Conservation (phyloP, 164 flowering plant genomes). For the Tinospora cordifolia region DNA sequence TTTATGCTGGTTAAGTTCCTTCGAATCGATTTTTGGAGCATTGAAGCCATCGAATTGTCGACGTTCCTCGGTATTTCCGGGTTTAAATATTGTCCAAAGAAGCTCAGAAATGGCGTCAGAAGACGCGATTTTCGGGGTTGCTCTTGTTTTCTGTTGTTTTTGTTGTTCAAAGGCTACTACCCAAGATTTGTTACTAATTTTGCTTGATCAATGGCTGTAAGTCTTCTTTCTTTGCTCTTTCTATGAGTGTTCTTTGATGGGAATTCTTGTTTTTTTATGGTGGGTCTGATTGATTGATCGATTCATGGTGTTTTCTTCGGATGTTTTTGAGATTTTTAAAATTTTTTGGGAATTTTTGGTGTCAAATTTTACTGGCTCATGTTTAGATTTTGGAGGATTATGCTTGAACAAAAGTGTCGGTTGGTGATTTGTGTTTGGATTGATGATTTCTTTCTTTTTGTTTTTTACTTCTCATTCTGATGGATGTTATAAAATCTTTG, state of each 20-base stretch:
- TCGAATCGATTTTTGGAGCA: conserved; percentile 1
- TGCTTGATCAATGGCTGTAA: conserved; percentile 24
- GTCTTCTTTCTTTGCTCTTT: conserved; percentile 7
- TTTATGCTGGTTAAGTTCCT: background rate
- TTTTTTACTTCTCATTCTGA: too few species aligned
- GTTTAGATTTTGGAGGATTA: too few species aligned
- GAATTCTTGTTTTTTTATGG: background rate
- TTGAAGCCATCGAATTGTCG: conserved; percentile 15
- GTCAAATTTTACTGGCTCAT: too few species aligned
- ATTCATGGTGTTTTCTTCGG: background rate
- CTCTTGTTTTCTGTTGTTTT: background rate
- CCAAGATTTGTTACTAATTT: background rate
- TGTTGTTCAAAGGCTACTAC: background rate
- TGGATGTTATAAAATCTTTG: too few species aligned
- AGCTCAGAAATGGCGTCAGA: background rate
- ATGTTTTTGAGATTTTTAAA: too few species aligned
- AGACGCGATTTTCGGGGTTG: background rate
- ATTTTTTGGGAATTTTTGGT: too few species aligned
- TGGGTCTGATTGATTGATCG: background rate
- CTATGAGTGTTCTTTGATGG: background rate
- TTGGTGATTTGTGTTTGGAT: too few species aligned
- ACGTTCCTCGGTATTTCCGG: conserved; percentile 2
- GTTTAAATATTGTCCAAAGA: background rate
- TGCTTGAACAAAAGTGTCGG: too few species aligned
- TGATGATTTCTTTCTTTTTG: too few species aligned